Evolutionary conservation across 1,284 basidiomycete species (phyloP).

Genomic region (Rhodotorula glutinis): DNA sequence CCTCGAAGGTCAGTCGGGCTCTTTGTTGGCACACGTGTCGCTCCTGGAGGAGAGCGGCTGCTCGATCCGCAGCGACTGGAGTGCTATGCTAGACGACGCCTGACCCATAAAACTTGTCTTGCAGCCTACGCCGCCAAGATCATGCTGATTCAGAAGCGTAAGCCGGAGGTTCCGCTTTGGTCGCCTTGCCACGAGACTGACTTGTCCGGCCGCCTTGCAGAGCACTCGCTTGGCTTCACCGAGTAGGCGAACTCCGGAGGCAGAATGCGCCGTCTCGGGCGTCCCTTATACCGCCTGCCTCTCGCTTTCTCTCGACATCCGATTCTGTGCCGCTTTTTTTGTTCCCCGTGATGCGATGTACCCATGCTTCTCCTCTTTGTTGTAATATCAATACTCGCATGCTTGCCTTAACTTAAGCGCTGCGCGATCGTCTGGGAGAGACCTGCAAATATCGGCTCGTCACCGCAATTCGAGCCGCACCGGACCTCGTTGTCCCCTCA

Average conservation of each 20-base stretch:
- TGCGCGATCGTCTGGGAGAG: too few relatives aligned
- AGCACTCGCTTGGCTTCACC: conserved; percentile 6
- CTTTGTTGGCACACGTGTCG: neutral
- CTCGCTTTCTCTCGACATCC: too few relatives aligned
- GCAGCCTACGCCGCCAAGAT: conserved; percentile 45
- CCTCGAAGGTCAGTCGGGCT: conserved; percentile 58
- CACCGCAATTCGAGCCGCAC: too few relatives aligned
- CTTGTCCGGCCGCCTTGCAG: neutral
- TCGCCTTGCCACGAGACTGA: too few relatives aligned
- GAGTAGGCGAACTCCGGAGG: neutral
- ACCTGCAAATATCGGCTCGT: too few relatives aligned
- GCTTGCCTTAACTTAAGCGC: too few relatives aligned
- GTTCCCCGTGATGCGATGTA: too few relatives aligned
- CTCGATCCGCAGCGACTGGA: neutral
- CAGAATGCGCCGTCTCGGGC: neutral
- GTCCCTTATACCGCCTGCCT: too few relatives aligned
- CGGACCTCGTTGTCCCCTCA: too few relatives aligned
- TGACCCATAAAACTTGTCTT: neutral
- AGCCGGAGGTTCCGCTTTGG: neutral
- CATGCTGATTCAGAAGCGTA: conserved; percentile 43
- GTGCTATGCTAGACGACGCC: neutral
- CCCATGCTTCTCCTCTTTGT: too few relatives aligned
- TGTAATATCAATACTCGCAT: too few relatives aligned
- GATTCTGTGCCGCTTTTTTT: too few relatives aligned
- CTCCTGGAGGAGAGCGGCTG: neutral